Base-by-base conservation (phyloP, 2,329 filamentous ascomycete genomes). In the Clonostachys byssicola region DNA sequence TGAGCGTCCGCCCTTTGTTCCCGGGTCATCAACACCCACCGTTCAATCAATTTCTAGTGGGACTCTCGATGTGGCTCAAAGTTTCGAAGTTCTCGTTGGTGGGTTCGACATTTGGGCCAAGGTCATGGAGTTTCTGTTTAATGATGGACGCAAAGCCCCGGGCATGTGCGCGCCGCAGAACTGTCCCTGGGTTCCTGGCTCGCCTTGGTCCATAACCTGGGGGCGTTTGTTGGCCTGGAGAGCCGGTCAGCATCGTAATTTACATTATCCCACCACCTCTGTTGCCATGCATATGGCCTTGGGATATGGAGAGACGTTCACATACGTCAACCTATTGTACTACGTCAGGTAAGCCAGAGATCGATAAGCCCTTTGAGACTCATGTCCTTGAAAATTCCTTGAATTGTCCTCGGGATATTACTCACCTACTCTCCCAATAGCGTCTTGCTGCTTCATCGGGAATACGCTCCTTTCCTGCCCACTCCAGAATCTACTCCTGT, bases 381-480 rank as follows among this genome's bases (percentile, higher is more conserved):
- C 20, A 20, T 35, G 14, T 13, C 13, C 13, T 30, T 3, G 16
- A n/a, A 16, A 36, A 36, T 6, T 39, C 40, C 35, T 30, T 45
- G 34, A 45, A 17, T 13, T 5, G 8, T 12, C 35, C 10, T 30
- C 23, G 23, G 10, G 6, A 10, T 4, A 10, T 10, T 3, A 30
- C 23, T 30, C 13, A 16, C 35, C 48, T 34, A 44, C 39, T 16
- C 12, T 16, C 16, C 1, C 9, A 16, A n/a, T 17, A 73, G 71
- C 38, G 56, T 63, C 1, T 51, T 74, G 3, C 69, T 73, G 59
- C 60, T 74, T 4, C 62, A 67, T 16, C 55, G 71, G 4, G 71
- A 74, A 43, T 74, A 72, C 35, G 64, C 72, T 1, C 71, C 71
- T 0, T 74, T 74, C 41, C 47, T 74, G 0, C 71, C 71, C 0